phyloP scores from a whole-genome alignment of 352 stramenopile genomes.

The Thalassiosira oceanica region DNA sequence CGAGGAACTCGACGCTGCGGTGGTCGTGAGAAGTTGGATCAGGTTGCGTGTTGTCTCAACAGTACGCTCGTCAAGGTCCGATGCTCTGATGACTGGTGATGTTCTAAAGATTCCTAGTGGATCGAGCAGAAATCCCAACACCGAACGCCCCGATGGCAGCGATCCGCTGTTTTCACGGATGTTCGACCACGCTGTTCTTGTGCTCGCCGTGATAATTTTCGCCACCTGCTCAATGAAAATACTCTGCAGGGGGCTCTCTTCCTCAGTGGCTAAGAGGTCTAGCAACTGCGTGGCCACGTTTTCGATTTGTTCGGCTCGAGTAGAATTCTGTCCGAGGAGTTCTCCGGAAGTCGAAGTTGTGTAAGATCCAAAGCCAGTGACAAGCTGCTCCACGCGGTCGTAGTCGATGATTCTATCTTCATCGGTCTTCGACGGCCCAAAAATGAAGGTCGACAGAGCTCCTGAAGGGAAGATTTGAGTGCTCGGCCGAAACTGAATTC shows the following conservation, averaged over 20 bases:
- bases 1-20: constrained; percentile 8
- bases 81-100: constrained; percentile 61
- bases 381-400: constrained; percentile 74
- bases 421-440: constrained; percentile 73
- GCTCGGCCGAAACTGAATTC: no score
- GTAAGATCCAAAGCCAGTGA: constrained; percentile 76
- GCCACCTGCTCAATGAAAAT: constrained; percentile 80
- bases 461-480: no score
- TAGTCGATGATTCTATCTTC: constrained; percentile 74
- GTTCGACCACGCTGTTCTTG: constrained; percentile 60
- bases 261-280: constrained; percentile 71
- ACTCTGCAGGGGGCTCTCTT: constrained; percentile 72
- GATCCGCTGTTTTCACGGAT: constrained; percentile 60
- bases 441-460: constrained; percentile 79
- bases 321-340: constrained; percentile 45
- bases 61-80: constrained; percentile 65
- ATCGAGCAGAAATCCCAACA: constrained; percentile 76
- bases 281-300: constrained; percentile 62
- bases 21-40: constrained; percentile 29
- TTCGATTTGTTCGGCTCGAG: constrained; percentile 61
- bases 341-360: constrained; percentile 67
- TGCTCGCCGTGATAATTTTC: constrained; percentile 70
- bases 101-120: constrained; percentile 74
- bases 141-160: constrained; percentile 58
- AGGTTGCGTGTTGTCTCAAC: constrained; percentile 74